These are phyloP conservation scores for Cicer bijugum DNA, from an alignment of 306 rosid genomes.

Conservation along the genomic window DNA sequence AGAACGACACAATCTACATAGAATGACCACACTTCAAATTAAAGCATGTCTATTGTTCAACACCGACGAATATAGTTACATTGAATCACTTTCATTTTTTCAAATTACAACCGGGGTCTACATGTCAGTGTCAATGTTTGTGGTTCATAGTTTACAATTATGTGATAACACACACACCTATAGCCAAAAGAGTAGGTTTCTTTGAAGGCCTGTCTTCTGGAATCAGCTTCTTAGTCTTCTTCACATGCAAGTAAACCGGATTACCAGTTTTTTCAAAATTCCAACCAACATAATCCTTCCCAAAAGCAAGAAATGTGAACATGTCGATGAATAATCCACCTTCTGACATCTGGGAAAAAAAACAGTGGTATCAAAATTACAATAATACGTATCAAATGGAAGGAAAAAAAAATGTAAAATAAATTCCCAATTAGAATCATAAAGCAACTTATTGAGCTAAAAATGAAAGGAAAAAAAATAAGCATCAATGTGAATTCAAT, in stretches of 20 bases:
- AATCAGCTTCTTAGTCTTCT: conserved; percentile 65
- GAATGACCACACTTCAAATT: too few species aligned
- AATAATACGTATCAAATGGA: neutral
- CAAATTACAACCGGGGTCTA: too few species aligned
- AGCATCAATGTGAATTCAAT: neutral
- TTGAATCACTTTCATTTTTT: too few species aligned
- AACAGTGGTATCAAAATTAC: neutral
- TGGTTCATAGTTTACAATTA: neutral
- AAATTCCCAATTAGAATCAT: neutral
- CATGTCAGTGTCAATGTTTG: too few species aligned
- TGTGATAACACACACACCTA: conserved; percentile 54
- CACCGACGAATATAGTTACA: too few species aligned
- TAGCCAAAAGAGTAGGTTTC: conserved; percentile 86
- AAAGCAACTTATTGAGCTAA: neutral
- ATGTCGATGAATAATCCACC: conserved; percentile 86
- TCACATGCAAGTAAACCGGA: conserved; percentile 84
- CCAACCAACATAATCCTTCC: conserved; percentile 84
- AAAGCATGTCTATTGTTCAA: too few species aligned
- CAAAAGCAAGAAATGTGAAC: conserved; percentile 84
- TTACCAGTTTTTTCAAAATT: conserved; percentile 83
- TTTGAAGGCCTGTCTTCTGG: conserved; percentile 91
- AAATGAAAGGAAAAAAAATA: too few species aligned
- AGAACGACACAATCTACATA: too few species aligned
- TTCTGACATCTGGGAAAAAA: conserved; percentile 74
- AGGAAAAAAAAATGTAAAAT: neutral